These are phyloP conservation scores for Flueggea neowawraea DNA, from an alignment of 441 rosid genomes.

Conservation along the genomic window DNA sequence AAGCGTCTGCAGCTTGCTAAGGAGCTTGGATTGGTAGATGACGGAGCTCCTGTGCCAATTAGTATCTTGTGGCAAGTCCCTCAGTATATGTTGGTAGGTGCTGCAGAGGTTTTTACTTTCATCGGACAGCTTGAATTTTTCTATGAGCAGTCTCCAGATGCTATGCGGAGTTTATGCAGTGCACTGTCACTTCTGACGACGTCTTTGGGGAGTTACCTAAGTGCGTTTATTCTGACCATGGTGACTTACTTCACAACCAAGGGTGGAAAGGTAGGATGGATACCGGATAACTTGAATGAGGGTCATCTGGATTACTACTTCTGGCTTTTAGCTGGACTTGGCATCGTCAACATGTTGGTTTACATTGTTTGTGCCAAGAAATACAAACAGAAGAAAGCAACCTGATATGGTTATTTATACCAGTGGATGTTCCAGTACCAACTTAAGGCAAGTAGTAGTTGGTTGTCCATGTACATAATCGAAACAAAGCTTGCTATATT, in stretches of 20 bases:
- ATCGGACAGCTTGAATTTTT: conserved; percentile 85
- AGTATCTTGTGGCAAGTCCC: conserved; percentile 87
- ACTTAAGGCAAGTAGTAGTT: too few relatives aligned
- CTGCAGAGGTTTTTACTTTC: conserved; percentile 68
- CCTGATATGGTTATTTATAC: not conserved
- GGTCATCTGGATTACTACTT: conserved; percentile 90
- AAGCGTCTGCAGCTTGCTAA: conserved; percentile 52
- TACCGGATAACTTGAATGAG: conserved; percentile 70
- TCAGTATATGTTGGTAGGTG: conserved; percentile 67
- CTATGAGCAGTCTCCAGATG: conserved; percentile 88
- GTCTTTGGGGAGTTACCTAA: conserved; percentile 73
- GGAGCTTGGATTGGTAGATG: conserved; percentile 69
- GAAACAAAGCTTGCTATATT: too few relatives aligned
- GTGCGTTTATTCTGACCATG: conserved; percentile 69
- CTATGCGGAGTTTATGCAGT: conserved; percentile 85
- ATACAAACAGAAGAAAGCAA: conserved; percentile 63
- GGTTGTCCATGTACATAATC: too few relatives aligned
- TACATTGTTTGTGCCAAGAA: conserved; percentile 55
- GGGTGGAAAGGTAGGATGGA: conserved; percentile 68
- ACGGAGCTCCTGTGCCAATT: conserved; percentile 53
- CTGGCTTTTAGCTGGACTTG: conserved; percentile 85
- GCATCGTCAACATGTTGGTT: conserved; percentile 54
- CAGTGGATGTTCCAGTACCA: not conserved
- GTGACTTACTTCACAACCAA: conserved; percentile 65
- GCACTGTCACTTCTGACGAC: conserved; percentile 67